Percentiles rank a stretch among this genome's conserved stretches.
Conservation (phyloP, 441 rosid species). For the Adansonia madagascariensis region DNA sequence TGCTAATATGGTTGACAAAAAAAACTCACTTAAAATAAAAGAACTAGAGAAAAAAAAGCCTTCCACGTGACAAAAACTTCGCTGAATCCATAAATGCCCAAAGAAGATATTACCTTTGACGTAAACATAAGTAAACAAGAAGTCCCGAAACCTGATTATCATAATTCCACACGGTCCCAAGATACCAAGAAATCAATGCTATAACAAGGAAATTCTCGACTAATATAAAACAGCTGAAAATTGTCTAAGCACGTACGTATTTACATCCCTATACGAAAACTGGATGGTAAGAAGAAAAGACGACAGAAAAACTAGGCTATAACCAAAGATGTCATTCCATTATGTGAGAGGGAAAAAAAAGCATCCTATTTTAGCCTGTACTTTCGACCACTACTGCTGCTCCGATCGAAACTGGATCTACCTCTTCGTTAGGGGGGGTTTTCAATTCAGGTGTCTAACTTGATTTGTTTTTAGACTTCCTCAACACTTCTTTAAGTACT, state of each 20-base stretch:
- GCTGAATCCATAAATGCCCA: too few relatives aligned
- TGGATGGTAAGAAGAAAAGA: neutral
- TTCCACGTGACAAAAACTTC: too few relatives aligned
- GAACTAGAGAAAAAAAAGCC: too few relatives aligned
- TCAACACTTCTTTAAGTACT: conserved; percentile 55
- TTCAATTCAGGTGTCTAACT: conserved; percentile 11
- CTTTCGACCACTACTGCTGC: neutral
- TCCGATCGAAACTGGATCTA: neutral
- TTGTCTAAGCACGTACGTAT: conserved; percentile 37
- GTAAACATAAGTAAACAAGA: too few relatives aligned
- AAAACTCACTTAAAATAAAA: too few relatives aligned
- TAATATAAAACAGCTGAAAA: conserved; percentile 16
- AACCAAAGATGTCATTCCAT: neutral
- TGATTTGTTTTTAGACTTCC: conserved; percentile 37
- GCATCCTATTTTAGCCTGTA: conserved; percentile 14
- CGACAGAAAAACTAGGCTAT: neutral
- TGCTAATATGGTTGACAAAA: too few relatives aligned
- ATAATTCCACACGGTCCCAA: neutral
- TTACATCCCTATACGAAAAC: conserved; percentile 30
- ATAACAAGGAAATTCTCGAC: neutral
- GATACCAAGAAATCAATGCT: neutral
- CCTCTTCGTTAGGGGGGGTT: neutral
- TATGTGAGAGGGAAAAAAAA: neutral
- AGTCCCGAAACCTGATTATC: neutral
- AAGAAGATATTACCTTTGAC: too few relatives aligned